These are phyloP conservation scores for Cryptococcus sp. DNA, from an alignment of 1,284 basidiomycete species.

Conservation along the genomic window DNA sequence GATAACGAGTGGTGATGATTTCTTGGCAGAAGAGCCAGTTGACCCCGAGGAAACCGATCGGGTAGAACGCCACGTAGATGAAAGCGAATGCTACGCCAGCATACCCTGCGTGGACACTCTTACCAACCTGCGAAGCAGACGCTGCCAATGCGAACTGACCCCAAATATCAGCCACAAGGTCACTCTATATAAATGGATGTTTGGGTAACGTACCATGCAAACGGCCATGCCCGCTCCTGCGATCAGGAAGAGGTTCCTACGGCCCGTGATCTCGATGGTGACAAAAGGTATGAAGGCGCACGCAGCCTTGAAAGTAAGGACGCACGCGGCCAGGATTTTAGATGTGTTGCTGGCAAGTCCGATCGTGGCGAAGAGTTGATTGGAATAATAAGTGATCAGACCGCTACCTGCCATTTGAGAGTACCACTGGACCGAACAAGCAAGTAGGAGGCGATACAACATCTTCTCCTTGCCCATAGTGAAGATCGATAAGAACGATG, in stretches of 20 bases:
- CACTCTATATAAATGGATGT: too few species aligned
- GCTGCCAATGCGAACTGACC: too few species aligned
- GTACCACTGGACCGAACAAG: conserved; percentile 36
- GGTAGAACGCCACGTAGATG: conserved; percentile 18
- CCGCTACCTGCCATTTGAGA: conserved; percentile 34
- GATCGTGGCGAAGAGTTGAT: too few species aligned
- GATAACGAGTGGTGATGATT: conserved; percentile 9
- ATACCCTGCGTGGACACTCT: conserved; percentile 4
- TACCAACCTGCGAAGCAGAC: too few species aligned
- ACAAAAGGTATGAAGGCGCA: conserved; percentile 14
- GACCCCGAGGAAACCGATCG: conserved; percentile 17
- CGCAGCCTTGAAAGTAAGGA: conserved; percentile 13
- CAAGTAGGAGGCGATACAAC: conserved; percentile 28
- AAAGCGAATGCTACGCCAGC: conserved; percentile 17
- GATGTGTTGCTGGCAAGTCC: conserved; percentile 4
- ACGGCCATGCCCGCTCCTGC: neutral
- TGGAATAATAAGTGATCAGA: conserved; percentile 8
- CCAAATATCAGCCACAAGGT: too few species aligned
- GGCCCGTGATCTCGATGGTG: conserved; percentile 19
- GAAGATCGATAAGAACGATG: conserved; percentile 13
- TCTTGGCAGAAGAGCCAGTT: conserved; percentile 21
- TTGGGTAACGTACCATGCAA: conserved; percentile 10
- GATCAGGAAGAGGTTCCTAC: conserved; percentile 29
- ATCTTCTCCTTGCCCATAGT: conserved; percentile 35
- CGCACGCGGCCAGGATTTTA: conserved; percentile 15